Evolutionary conservation across 768 basidiomycete species (phyloP), one percentile per base, ranked within the genome.

Genomic region (Mycena kentingensis): DNA sequence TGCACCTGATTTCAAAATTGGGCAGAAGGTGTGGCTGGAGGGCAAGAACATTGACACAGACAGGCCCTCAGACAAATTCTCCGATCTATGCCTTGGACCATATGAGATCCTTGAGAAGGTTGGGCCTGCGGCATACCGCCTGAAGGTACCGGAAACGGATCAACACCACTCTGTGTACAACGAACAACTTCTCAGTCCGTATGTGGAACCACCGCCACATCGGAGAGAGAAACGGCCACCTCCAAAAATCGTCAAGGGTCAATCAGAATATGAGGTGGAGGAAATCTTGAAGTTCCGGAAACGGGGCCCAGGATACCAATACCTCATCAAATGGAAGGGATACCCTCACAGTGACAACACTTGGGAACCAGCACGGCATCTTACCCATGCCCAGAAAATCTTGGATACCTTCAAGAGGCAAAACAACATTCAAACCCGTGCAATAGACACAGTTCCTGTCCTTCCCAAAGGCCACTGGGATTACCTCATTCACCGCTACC

Each of bases 271-370:
- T n/a, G n/a, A n/a, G n/a, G n/a, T n/a, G n/a, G n/a, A n/a, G n/a
- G n/a, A n/a, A 4, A 60, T 70, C 3, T 36, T 65, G 0, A 60
- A 69, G 29, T 56, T 52, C 0, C 44, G 55, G 2, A 22, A 42
- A 0, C 27, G 38, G 0, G n/a, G 58, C 5, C 45, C 51, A 11
- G 31, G 39, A 3, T 16, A 66, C 0, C 51, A 65, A 12, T 71
- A 71, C 28, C 41, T 64, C 0, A 49, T 71, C 4, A 57, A 64
- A 16, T 73, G 67, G 65, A 66, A 65, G 24, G 67, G 60, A 0
- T 39, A 39, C 19, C 37, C 37, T 10, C 21, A 13, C n/a, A 34
- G 47, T 12, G 29, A 60, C 36, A 24, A 38, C 57, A 69, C 57
- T 0, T 63, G 63, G 43, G 60, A 65, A 25, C 55, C 60, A 15